Evolutionary conservation across 202 grass and related monocot species (phyloP).

Genomic region (Miscanthus sacchariflorus): DNA sequence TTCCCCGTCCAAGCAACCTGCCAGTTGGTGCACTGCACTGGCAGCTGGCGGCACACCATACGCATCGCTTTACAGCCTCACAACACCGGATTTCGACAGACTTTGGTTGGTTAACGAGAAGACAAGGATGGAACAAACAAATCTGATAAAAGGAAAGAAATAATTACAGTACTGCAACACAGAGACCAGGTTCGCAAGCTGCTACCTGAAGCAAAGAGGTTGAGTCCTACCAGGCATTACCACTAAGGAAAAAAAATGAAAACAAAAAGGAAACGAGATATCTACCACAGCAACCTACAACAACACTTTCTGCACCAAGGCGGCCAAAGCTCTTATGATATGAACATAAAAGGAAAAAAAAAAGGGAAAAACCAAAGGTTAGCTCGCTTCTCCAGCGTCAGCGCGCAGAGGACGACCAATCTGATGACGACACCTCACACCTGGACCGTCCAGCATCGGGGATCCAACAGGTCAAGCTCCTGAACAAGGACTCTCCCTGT

Average conservation of each 20-base stretch:
- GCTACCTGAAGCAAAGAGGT: constrained; percentile 29
- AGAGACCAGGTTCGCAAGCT: constrained; percentile 4
- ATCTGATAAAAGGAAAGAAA: background rate
- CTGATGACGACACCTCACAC: background rate
- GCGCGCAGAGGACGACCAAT: constrained; percentile 18
- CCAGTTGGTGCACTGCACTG: no score
- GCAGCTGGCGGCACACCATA: no score
- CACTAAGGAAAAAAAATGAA: no score
- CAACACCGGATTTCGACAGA: constrained; percentile 11
- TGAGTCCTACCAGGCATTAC: background rate
- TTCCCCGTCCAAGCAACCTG: no score
- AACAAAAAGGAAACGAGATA: background rate
- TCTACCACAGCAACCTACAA: background rate
- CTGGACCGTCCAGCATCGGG: background rate
- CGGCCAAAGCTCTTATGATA: constrained; percentile 32
- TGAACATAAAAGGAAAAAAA: background rate
- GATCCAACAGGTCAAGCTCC: constrained; percentile 36
- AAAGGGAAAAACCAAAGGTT: constrained; percentile 3
- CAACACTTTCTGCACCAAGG: constrained; percentile 38
- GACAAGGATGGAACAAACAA: background rate
- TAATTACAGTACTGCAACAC: constrained; percentile 17
- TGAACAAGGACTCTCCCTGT: background rate
- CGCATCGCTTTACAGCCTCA: background rate
- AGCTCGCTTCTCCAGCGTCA: constrained; percentile 24
- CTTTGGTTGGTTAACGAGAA: background rate